A percentile compares a stretch with the other conserved stretches of the same genome.
phyloP scores from a whole-genome alignment of 129 eudicot species.

The Logfia minima region DNA sequence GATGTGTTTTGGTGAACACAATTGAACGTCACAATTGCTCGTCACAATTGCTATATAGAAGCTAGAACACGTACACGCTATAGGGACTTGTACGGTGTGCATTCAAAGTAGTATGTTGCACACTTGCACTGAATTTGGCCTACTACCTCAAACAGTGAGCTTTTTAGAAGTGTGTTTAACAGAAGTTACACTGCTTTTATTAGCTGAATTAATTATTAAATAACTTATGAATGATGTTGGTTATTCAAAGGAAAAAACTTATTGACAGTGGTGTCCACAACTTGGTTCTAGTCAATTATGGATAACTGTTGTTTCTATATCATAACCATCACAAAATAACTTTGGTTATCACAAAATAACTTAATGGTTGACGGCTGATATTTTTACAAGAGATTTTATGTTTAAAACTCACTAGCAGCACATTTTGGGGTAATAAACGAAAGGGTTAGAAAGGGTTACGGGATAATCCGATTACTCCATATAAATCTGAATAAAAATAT shows the following conservation, averaged over 20 bases:
- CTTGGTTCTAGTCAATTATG: not conserved
- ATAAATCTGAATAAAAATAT: too few species aligned
- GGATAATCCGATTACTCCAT: too few species aligned
- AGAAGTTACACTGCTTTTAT: not conserved
- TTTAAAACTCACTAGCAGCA: too few species aligned
- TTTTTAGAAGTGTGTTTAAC: not conserved
- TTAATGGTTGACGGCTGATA: too few species aligned
- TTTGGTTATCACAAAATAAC: too few species aligned
- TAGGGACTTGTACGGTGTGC: not conserved
- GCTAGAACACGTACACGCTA: not conserved
- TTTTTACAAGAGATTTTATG: too few species aligned
- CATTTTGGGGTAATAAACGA: too few species aligned
- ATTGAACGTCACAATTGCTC: not conserved
- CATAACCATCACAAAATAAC: too few species aligned
- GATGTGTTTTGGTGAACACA: not conserved
- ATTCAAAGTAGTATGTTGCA: not conserved
- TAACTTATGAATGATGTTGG: not conserved
- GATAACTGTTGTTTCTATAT: slow-evolving; percentile 13
- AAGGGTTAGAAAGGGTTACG: too few species aligned
- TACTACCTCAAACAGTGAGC: not conserved
- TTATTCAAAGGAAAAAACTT: not conserved
- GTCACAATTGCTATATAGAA: not conserved
- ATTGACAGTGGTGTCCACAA: not conserved
- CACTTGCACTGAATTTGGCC: not conserved
- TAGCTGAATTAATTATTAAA: not conserved